Percentiles rank a stretch among this genome's conserved stretches.
phyloP scores from a whole-genome alignment of 352 stramenopile genomes.

The Globisporangium solare region DNA sequence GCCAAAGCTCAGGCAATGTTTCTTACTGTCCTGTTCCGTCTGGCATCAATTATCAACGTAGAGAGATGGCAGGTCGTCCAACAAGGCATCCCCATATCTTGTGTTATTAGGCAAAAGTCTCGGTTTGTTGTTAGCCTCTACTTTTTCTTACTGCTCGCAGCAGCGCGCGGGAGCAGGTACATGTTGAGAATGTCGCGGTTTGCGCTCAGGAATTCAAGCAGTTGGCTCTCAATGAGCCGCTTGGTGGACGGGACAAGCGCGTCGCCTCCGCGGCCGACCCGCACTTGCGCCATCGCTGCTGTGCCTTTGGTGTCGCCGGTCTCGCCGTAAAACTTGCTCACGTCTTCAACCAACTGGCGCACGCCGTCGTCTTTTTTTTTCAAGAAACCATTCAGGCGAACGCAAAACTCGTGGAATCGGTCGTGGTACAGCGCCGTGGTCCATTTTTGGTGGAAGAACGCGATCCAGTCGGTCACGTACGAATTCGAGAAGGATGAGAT shows the following conservation, averaged over 20 bases:
- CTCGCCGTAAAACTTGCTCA: conserved; percentile 51
- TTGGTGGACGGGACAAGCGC: conserved; percentile 62
- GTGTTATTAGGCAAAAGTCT: too few species aligned
- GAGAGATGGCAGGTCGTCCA: too few species aligned
- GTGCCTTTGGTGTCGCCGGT: conserved; percentile 65
- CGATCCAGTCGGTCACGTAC: conserved; percentile 78
- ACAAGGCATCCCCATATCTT: too few species aligned
- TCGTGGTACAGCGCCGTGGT: conserved; percentile 70
- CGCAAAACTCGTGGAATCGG: conserved; percentile 69
- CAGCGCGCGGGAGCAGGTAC: conserved; percentile 61
- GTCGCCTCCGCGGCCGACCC: conserved; percentile 60
- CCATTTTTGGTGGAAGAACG: conserved; percentile 82
- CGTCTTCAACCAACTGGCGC: conserved; percentile 54
- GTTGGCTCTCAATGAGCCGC: conserved; percentile 69
- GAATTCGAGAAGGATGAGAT: conserved; percentile 64
- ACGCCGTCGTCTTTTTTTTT: conserved; percentile 74
- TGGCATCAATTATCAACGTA: too few species aligned
- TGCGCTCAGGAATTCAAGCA: conserved; percentile 67
- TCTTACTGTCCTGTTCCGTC: too few species aligned
- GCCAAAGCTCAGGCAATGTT: too few species aligned
- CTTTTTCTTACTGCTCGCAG: conserved; percentile 14
- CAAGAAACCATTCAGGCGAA: conserved; percentile 47
- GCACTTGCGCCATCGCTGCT: conserved; percentile 47
- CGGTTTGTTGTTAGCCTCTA: too few species aligned
- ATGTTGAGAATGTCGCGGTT: conserved; percentile 80